These are phyloP conservation scores for Pelagomonas calceolata DNA, from an alignment of 108 stramenopile genomes.

Conservation along the genomic window DNA sequence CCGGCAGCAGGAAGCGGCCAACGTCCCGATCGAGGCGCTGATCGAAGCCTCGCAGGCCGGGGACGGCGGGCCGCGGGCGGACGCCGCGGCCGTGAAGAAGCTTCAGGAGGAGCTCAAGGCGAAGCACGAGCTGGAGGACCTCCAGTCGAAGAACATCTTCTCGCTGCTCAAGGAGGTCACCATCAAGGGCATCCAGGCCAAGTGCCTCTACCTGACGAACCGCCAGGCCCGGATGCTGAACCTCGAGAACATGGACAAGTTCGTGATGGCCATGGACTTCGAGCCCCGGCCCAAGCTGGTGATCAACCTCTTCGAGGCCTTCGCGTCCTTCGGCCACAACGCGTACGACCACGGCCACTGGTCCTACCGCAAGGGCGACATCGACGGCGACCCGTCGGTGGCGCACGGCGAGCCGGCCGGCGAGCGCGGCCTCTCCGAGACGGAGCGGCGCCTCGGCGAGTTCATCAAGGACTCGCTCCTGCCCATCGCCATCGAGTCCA, in stretches of 20 bases:
- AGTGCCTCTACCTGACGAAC: constrained; percentile 7
- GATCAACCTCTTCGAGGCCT: neutral
- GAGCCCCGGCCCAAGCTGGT: constrained; percentile 7
- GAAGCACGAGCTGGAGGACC: constrained; percentile 1
- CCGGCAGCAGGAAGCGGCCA: too few species aligned
- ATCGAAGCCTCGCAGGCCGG: too few species aligned
- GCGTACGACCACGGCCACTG: neutral
- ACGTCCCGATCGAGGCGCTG: too few species aligned
- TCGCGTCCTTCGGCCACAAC: neutral
- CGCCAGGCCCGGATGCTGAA: constrained; percentile 1
- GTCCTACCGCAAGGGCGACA: neutral
- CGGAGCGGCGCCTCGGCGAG: neutral
- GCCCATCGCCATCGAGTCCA: constrained; percentile 3
- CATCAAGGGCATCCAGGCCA: neutral
- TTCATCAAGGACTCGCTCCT: constrained; percentile 2
- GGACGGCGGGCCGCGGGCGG: too few species aligned
- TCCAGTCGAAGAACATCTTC: constrained; percentile 3
- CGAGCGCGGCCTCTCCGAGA: neutral
- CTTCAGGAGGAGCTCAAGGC: neutral
- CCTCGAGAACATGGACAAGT: constrained; percentile 4
- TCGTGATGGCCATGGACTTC: constrained; percentile 5
- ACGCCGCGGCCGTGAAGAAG: too few species aligned
- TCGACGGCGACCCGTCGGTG: neutral
- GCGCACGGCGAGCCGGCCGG: neutral
- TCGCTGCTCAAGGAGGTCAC: neutral